Evolutionary conservation across 768 basidiomycete genomes (phyloP), one percentile per base, ranked within the genome.

Genomic region (Amanita rimosa): DNA sequence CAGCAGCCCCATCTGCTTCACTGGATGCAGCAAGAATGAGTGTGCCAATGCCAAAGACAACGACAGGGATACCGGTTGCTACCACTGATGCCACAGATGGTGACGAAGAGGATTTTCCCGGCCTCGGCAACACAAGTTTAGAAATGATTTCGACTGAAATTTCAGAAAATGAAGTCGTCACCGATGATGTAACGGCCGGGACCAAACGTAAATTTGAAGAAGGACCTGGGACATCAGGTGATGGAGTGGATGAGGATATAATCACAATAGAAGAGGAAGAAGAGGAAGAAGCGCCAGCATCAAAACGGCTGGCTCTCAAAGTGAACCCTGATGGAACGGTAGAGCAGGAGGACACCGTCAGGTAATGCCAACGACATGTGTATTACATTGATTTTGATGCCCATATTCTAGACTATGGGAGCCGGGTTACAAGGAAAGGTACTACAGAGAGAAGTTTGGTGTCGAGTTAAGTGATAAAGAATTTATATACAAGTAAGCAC

Each of bases 401-500:
- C 41, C 24, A 45, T 16, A 3, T 39, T n/a, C 4, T 57, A 97
- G 95, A 60, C 68, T 98, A 17, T 99, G 90, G 83, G 93, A 98
- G 64, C 82, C 93, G 1, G 96, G 95, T 22, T 99, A 99, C 65
- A 83, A 80, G 62, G 90, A 94, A 55, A 79, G 96, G 35, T 99
- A 99, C 62, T 99, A 99, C 58, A 73, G 76, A 40, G 84, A 89
- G 59, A 99, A 99, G 67, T 99, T 98, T 59, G 83, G 83, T 2
- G 69, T 89, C 10, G 76, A 84, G 54, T 62, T 74, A 16, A 73
- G 67, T n/a, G 88, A 97, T 56, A 62, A 57, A 2, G 80, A 82
- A 50, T 86, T 92, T 64, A 75, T 78, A 54, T 81, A 78, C 60
- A 60, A 72, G 93, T 97, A 58, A 55, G 80, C 70, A 14, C 7